Percentiles rank a stretch among this genome's conserved stretches.
Evolutionary conservation across 1,284 basidiomycete genomes (phyloP).

Genomic region (Meira nashicola): DNA sequence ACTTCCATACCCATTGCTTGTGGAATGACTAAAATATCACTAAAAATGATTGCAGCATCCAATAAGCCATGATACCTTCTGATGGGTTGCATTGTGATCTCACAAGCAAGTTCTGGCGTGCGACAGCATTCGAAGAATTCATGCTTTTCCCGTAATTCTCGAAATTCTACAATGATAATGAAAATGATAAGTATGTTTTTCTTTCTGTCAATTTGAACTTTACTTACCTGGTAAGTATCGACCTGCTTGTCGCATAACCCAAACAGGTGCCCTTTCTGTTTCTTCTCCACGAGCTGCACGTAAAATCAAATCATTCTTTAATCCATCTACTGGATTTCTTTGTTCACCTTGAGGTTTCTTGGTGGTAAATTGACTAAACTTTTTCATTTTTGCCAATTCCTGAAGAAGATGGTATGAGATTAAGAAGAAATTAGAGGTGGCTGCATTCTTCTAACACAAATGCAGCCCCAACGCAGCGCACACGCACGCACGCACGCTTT

Average conservation of each 20-base stretch:
- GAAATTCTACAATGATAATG: conserved; percentile 34
- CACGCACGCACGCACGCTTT: too few relatives aligned
- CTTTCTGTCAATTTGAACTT: background rate
- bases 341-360: conserved; percentile 3
- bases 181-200: background rate
- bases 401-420: too few relatives aligned
- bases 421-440: too few relatives aligned
- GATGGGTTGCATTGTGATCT: conserved; percentile 51
- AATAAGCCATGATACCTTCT: conserved; percentile 47
- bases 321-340: conserved; percentile 37
- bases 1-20: conserved; percentile 53
- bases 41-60: conserved; percentile 52
- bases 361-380: background rate
- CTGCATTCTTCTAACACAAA: too few relatives aligned
- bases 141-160: conserved; percentile 47
- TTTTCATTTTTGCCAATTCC: too few relatives aligned
- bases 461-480: too few relatives aligned
- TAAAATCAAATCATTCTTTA: conserved; percentile 84
- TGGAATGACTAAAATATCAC: conserved; percentile 51
- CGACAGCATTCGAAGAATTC: conserved; percentile 53
- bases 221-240: conserved; percentile 82
- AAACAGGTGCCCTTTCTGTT: conserved; percentile 88
- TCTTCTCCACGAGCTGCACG: conserved; percentile 81
- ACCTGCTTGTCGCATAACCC: conserved; percentile 99
- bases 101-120: conserved; percentile 45